phyloP scores from a whole-genome alignment of 1,139 yeast genomes.

The Sugiyamaella novakii region DNA sequence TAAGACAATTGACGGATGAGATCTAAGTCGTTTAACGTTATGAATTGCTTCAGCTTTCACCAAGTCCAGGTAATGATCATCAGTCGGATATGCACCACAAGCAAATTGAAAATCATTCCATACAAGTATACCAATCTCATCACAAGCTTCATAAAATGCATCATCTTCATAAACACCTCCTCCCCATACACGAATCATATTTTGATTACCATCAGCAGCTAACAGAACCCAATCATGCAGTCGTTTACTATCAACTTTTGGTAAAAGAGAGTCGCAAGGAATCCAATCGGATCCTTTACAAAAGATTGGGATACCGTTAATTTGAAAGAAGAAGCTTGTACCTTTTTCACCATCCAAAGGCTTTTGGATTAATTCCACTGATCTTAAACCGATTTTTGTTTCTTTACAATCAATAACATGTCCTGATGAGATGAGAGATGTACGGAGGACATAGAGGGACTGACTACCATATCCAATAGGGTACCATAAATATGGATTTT shows the following conservation, averaged over 20 bases:
- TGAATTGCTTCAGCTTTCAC: conserved; percentile 44
- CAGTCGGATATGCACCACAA: conserved; percentile 52
- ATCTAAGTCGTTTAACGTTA: conserved; percentile 46
- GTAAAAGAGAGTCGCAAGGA: conserved; percentile 49
- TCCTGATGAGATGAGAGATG: conserved; percentile 6
- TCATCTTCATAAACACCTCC: conserved; percentile 53
- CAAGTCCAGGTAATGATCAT: conserved; percentile 36
- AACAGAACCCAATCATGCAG: conserved; percentile 44
- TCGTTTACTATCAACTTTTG: conserved; percentile 41
- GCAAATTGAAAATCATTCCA: conserved; percentile 60
- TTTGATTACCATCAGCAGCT: conserved; percentile 47
- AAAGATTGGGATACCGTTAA: conserved; percentile 47
- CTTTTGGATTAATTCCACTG: conserved; percentile 47
- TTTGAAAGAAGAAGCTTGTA: conserved; percentile 47
- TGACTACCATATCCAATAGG: conserved; percentile 48
- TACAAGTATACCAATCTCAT: conserved; percentile 47
- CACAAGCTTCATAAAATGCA: conserved; percentile 49
- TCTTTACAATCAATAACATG: conserved; percentile 10
- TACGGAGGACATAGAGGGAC: conserved; percentile 36
- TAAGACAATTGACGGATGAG: conserved; percentile 32
- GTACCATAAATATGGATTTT: conserved; percentile 46
- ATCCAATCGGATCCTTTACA: conserved; percentile 53
- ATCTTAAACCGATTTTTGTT: conserved; percentile 43
- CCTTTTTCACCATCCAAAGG: conserved; percentile 42
- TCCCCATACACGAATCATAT: conserved; percentile 54